phyloP scores from a whole-genome alignment of 2,329 filamentous ascomycete species.

The Arachnomyces sp. region DNA sequence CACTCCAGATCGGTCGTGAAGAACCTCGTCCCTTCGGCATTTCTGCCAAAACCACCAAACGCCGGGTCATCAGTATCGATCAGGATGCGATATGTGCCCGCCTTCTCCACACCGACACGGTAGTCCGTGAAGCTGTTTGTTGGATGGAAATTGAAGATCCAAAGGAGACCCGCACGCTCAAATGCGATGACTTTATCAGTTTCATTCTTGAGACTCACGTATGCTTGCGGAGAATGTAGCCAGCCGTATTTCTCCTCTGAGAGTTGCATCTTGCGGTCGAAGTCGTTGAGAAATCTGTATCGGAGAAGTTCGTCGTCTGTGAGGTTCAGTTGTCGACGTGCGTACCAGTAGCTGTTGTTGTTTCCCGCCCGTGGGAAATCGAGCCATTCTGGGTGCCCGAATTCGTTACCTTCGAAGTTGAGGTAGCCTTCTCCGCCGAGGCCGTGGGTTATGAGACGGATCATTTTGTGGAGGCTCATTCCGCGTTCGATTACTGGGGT shows the following conservation, averaged over 20 bases:
- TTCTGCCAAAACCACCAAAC: slow-evolving; percentile 71
- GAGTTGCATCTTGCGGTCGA: slow-evolving; percentile 85
- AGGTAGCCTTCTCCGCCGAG: slow-evolving; percentile 94
- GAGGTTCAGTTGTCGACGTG: slow-evolving; percentile 85
- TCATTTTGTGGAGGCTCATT: slow-evolving; percentile 94
- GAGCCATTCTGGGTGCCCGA: slow-evolving; percentile 97
- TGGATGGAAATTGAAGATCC: slow-evolving; percentile 94
- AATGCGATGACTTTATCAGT: slow-evolving; percentile 92
- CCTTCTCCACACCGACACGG: slow-evolving; percentile 74
- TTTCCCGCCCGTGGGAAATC: slow-evolving; percentile 95
- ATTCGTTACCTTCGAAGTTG: slow-evolving; percentile 98
- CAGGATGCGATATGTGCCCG: slow-evolving; percentile 80
- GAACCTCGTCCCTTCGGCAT: slow-evolving; percentile 75
- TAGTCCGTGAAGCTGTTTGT: slow-evolving; percentile 83
- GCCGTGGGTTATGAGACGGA: slow-evolving; percentile 82
- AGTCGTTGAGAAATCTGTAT: slow-evolving; percentile 87
- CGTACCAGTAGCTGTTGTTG: slow-evolving; percentile 89
- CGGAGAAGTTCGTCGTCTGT: slow-evolving; percentile 77
- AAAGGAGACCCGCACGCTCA: slow-evolving; percentile 81
- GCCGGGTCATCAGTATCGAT: slow-evolving; percentile 71
- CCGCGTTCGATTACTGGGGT: slow-evolving; percentile 86
- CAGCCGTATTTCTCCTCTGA: slow-evolving; percentile 85
- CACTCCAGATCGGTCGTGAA: slow-evolving; percentile 87
- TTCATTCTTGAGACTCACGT: slow-evolving; percentile 90
- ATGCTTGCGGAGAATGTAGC: slow-evolving; percentile 78